Evolutionary conservation across 2,329 filamentous ascomycete species (phyloP).

Genomic region (Trichothecium sympodiale): DNA sequence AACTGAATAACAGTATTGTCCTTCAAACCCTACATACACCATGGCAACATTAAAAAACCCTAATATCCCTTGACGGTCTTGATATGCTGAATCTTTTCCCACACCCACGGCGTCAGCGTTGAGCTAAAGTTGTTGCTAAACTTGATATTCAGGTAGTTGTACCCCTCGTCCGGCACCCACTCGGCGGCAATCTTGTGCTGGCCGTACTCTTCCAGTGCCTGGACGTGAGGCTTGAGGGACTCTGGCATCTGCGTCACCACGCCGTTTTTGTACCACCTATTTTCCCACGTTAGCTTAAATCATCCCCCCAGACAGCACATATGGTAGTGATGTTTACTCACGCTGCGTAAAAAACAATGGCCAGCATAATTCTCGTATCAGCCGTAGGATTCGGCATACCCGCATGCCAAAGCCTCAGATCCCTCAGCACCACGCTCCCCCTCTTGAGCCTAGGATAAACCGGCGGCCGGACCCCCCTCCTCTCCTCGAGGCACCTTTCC

Average conservation of each 20-base stretch:
- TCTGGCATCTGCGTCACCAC: slow-evolving; percentile 6
- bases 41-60: neutral
- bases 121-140: slow-evolving; percentile 16
- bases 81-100: slow-evolving; percentile 9
- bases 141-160: slow-evolving; percentile 12
- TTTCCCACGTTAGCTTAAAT: slow-evolving; percentile 5
- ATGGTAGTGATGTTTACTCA: slow-evolving; percentile 1
- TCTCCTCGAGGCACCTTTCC: slow-evolving; percentile 2
- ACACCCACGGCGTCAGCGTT: slow-evolving; percentile 8
- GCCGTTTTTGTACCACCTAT: slow-evolving; percentile 8
- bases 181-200: slow-evolving; percentile 7
- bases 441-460: slow-evolving; percentile 7
- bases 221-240: slow-evolving; percentile 5
- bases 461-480: slow-evolving; percentile 5
- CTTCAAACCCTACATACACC: too few relatives aligned
- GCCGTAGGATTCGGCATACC: slow-evolving; percentile 8
- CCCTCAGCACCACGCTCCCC: slow-evolving; percentile 9
- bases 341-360: slow-evolving; percentile 8
- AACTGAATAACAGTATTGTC: too few relatives aligned
- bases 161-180: slow-evolving; percentile 10
- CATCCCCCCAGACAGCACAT: too few relatives aligned
- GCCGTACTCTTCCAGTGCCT: slow-evolving; percentile 6
- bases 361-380: slow-evolving; percentile 11
- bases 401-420: slow-evolving; percentile 11
- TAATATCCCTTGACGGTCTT: slow-evolving; percentile 7